Evolutionary conservation across 306 rosid species (phyloP).

Genomic region (Cucurbita ficifolia): DNA sequence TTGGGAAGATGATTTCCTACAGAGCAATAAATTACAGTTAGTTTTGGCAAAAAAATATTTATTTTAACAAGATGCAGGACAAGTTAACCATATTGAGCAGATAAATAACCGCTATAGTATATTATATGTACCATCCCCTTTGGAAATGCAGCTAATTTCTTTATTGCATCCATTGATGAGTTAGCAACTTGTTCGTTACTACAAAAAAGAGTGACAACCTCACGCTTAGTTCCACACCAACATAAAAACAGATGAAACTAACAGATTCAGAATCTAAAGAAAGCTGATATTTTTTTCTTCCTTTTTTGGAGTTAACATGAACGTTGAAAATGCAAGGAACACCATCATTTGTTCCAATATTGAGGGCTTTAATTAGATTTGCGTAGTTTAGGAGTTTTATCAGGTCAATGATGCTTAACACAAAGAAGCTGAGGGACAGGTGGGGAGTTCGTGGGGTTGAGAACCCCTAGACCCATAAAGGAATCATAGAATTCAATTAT

Average conservation of each 20-base stretch:
- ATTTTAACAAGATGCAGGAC: slow-evolving; percentile 6
- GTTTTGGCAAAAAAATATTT: not conserved
- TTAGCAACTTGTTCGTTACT: slow-evolving; percentile 72
- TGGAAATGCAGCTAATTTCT: slow-evolving; percentile 48
- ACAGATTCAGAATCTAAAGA: not conserved
- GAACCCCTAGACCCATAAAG: not conserved
- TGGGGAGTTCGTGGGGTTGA: not conserved
- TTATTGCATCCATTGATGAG: slow-evolving; percentile 50
- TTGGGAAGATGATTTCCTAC: slow-evolving; percentile 65
- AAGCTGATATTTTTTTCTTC: not conserved
- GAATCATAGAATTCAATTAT: not conserved
- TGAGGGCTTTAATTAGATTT: not conserved
- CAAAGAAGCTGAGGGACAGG: not conserved
- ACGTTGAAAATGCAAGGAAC: not conserved
- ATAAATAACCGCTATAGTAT: slow-evolving; percentile 2
- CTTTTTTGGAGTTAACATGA: not conserved
- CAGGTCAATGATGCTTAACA: not conserved
- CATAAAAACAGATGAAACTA: not conserved
- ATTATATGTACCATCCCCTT: slow-evolving; percentile 50
- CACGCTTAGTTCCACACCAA: not conserved
- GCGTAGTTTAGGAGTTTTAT: not conserved
- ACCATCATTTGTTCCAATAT: not conserved
- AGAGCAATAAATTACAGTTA: slow-evolving; percentile 9
- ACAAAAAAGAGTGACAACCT: not conserved
- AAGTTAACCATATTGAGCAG: slow-evolving; percentile 3